Conservation (phyloP, 2,329 filamentous ascomycete genomes). For the Endothia cerciana region DNA sequence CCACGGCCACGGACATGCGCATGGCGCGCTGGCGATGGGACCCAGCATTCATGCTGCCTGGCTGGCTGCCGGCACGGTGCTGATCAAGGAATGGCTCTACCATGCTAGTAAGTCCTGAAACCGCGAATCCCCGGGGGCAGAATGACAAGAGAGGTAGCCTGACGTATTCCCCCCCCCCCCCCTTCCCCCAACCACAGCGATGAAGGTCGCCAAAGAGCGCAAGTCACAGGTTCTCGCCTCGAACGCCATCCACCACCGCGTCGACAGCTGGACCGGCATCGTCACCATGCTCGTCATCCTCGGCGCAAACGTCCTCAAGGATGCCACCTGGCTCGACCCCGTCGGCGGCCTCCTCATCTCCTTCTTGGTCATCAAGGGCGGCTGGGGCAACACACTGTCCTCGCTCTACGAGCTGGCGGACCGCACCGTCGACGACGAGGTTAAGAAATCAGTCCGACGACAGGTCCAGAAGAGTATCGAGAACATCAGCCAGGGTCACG, state of each 20-base stretch:
- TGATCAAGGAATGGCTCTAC: constrained; percentile 96
- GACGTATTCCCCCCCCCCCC: too few relatives aligned
- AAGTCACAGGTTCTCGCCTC: constrained; percentile 95
- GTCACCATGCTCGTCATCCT: constrained; percentile 89
- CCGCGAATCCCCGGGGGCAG: neutral
- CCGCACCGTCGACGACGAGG: constrained; percentile 81
- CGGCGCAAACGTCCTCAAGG: constrained; percentile 82
- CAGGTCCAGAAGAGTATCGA: constrained; percentile 65
- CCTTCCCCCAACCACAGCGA: constrained; percentile 61
- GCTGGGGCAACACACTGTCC: constrained; percentile 80
- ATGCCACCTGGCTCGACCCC: constrained; percentile 91
- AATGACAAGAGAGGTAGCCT: neutral
- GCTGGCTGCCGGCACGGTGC: constrained; percentile 87
- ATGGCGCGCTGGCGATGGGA: constrained; percentile 61
- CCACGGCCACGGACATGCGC: constrained; percentile 66
- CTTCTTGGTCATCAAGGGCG: constrained; percentile 88
- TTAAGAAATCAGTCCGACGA: constrained; percentile 72
- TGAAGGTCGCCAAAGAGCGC: constrained; percentile 92
- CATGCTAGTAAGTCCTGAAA: constrained; percentile 75
- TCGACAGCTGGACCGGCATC: constrained; percentile 93
- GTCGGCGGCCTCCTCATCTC: constrained; percentile 93
- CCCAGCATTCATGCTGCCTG: constrained; percentile 94
- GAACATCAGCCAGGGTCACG: constrained; percentile 55
- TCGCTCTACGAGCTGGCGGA: constrained; percentile 91
- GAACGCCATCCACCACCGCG: constrained; percentile 93